Percentiles rank a stretch among this genome's conserved stretches.
Conservation (phyloP, 2,329 filamentous ascomycete species). For the Niveomyces coronatus region DNA sequence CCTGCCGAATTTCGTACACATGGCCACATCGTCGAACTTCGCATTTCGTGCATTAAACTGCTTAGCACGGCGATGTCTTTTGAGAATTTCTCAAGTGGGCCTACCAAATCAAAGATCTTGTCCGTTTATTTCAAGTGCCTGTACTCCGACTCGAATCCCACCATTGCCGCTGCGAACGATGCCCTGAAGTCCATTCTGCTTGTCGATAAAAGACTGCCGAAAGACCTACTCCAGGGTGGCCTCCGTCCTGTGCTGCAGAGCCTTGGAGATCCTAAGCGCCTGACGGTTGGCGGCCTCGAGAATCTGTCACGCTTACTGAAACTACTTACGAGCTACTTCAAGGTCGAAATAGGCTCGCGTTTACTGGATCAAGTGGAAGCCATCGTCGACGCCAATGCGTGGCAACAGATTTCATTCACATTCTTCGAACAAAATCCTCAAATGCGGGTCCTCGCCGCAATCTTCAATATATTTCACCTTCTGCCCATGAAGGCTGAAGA, state of each 20-base stretch:
- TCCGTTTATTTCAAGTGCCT: slow-evolving; percentile 96
- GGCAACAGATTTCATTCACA: slow-evolving; percentile 89
- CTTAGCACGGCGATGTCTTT: slow-evolving; percentile 89
- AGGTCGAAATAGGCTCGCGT: slow-evolving; percentile 89
- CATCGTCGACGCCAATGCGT: slow-evolving; percentile 67
- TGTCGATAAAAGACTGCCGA: slow-evolving; percentile 84
- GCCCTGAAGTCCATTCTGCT: slow-evolving; percentile 80
- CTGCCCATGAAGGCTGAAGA: slow-evolving; percentile 79
- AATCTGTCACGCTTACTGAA: slow-evolving; percentile 83
- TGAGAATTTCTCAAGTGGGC: slow-evolving; percentile 73
- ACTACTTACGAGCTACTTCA: slow-evolving; percentile 95
- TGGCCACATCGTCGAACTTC: slow-evolving; percentile 80
- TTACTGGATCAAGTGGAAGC: slow-evolving; percentile 90
- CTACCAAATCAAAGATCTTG: slow-evolving; percentile 63
- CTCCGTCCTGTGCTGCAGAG: slow-evolving; percentile 93
- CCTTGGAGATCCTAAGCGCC: slow-evolving; percentile 81
- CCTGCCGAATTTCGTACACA: slow-evolving; percentile 92
- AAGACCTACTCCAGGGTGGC: slow-evolving; percentile 89
- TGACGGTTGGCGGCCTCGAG: slow-evolving; percentile 82
- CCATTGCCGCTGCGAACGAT: slow-evolving; percentile 87
- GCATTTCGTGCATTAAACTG: slow-evolving; percentile 88
- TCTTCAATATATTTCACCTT: slow-evolving; percentile 96
- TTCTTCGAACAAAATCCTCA: slow-evolving; percentile 85
- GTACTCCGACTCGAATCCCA: slow-evolving; percentile 85
- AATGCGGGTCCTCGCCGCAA: slow-evolving; percentile 91